Base-by-base conservation (phyloP, 805 yeast species). In the Yarrowia hollandica region DNA sequence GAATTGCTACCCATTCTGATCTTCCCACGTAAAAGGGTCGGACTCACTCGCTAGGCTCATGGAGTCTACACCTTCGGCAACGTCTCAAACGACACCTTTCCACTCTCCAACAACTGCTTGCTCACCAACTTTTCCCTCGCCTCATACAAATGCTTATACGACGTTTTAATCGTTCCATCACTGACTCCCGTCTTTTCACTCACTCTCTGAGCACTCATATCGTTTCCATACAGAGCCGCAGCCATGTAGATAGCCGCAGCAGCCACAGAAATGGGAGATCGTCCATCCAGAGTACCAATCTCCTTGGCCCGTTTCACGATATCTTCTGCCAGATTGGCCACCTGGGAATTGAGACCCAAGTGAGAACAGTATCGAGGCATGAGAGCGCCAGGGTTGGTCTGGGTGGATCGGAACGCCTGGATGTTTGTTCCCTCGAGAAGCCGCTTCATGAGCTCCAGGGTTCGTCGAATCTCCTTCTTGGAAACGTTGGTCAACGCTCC, bases 191-290 rank as follows among this genome's bases (percentile, higher is more conserved):
- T 82, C 66, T 88, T 88, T 65, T 90, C 96, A 11, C 96, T 88
- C 60, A 94, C 92, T 67, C 83, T 86, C 1, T 86, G 74, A 0
- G 96, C 91, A 3, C 87, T 77, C 33, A 89, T 76, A 55, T 83
- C 86, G 31, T 85, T 84, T 42, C 87, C 87, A 70, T 91, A 91
- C n/a, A 94, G 75, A n/a, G 88, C 76, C 4, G 92, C 87, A 6
- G 96, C 88, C 88, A 94, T 85, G 74, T 92, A 94, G 50, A 94
- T 92, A 5, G 94, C 96, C 1, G 97, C 95, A 7, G 98, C 98
- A 0, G 98, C 97, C 68, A 94, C 90, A 33, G 99, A 92, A 59
- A 91, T 91, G 25, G 99, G 99, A 3, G 97, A 88, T 65, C 97
- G 82, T 67, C 99, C 98, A 15, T 96, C 97, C 68, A 94, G 78